Base-by-base conservation (phyloP, 1,139 yeast species). In the Taphrina confusa region DNA sequence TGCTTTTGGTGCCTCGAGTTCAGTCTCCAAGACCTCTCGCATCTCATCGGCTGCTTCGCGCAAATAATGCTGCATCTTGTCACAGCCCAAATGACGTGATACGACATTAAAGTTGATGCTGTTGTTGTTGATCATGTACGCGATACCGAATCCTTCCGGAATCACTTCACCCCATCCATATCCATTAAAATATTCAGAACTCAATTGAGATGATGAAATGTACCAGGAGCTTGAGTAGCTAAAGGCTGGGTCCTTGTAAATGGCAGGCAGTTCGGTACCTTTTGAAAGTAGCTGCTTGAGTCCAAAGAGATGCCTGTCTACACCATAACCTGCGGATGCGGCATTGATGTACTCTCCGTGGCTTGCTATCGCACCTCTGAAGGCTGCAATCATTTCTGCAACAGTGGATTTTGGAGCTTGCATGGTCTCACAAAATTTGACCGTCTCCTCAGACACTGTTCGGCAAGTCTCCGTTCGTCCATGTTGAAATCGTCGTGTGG, bases 401-500 rank as follows among this genome's bases (percentile, higher is more conserved):
- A 70, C 72, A 6, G 85, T 64, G 11, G 86, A 78, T 1, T 72
- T 67, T n/a, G 82, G 76, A 69, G 82, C 76, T 66, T 84, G 78
- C 88, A 95, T 87, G 45, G 88, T 82, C 71, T 82, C 78, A 65
- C 87, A 95, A 73, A 90, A 88, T 51, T 77, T 76, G 62, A 82
- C 78, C 30, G 91, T 81, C 71, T 87, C 95, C 61, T 74, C 75
- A n/a, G 95, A 84, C 23, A 89, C 96, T 6, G 90, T 76, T 71
- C 98, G 82, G 65, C 95, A 91, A 40, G 97, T 87, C 74, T 92
- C 98, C n/a, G 97, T 92, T 74, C 98, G 83, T 62, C 98, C 98
- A 68, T 82, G 84, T 71, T 84, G 86, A 75, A 80, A 91, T 71
- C 83, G 84, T 74, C 97, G 82, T 3, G 97, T 91, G 27, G 97